phyloP scores from a whole-genome alignment of 768 basidiomycete genomes.

The Russula sp. region DNA sequence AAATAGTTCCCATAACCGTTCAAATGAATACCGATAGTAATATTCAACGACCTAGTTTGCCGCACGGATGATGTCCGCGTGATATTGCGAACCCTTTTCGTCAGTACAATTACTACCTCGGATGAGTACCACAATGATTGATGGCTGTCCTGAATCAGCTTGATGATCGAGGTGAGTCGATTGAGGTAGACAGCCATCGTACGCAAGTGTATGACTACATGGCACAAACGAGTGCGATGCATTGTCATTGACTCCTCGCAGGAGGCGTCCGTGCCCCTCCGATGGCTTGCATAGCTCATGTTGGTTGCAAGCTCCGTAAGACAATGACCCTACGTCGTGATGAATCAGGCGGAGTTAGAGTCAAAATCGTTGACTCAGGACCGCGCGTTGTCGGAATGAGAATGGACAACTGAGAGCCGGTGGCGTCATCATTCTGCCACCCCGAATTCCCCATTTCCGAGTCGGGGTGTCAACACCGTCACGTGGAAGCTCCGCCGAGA shows the following conservation, averaged over 20 bases:
- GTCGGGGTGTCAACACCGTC: neutral
- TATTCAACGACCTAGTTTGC: neutral
- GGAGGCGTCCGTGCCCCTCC: neutral
- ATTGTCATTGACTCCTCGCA: neutral
- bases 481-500: neutral
- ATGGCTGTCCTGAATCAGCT: neutral
- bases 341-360: constrained; percentile 13
- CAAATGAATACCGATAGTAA: neutral
- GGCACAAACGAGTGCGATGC: constrained; percentile 1
- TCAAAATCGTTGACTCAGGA: constrained; percentile 9
- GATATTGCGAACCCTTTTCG: neutral
- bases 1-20: neutral
- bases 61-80: neutral
- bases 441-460: constrained; percentile 5
- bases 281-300: neutral
- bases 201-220: neutral
- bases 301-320: constrained; percentile 14
- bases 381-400: neutral
- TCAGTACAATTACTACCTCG: neutral
- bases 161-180: constrained; percentile 1
- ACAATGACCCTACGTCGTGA: constrained; percentile 4
- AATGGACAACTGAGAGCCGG: neutral
- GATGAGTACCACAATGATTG: neutral
- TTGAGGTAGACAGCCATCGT: neutral
- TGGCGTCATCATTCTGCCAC: constrained; percentile 8